Conservation (phyloP, 1,139 yeast genomes). For the Debaryomyces psychrophilus region DNA sequence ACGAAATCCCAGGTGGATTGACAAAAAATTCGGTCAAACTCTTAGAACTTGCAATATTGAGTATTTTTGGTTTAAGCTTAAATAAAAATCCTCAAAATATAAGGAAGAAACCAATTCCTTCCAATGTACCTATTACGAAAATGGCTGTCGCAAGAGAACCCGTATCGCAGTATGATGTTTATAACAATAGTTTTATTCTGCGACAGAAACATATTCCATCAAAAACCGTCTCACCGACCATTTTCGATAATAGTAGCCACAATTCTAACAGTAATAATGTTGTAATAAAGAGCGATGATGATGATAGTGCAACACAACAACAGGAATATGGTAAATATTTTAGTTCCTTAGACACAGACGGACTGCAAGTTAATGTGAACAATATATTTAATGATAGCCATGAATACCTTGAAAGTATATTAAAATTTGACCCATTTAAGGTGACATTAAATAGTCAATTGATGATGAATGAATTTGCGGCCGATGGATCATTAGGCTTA, state of each 20-base stretch:
- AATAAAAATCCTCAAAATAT: constrained; percentile 18
- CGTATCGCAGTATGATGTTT: not conserved
- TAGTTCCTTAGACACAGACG: constrained; percentile 10
- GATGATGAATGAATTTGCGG: constrained; percentile 59
- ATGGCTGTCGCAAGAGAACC: constrained; percentile 30
- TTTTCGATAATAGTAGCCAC: not conserved
- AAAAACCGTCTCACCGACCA: not conserved
- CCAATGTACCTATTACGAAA: constrained; percentile 27
- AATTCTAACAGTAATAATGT: not conserved
- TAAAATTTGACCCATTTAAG: constrained; percentile 48
- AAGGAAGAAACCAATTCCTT: constrained; percentile 22
- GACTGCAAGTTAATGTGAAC: constrained; percentile 1
- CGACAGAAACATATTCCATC: not conserved
- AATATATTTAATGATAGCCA: constrained; percentile 12
- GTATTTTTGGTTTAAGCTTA: constrained; percentile 46
- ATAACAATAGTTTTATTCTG: constrained; percentile 9
- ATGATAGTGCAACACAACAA: not conserved
- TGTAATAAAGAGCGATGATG: not conserved
- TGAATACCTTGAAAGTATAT: constrained; percentile 31
- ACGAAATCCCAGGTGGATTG: constrained; percentile 62
- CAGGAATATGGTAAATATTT: not conserved
- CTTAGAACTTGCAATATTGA: constrained; percentile 59
- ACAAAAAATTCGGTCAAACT: constrained; percentile 58
- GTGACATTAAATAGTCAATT: constrained; percentile 38
- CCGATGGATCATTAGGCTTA: constrained; percentile 68